Evolutionary conservation across 1,284 basidiomycete genomes (phyloP), one percentile per base, ranked within the genome.

Genomic region (Polyporus tsugae): DNA sequence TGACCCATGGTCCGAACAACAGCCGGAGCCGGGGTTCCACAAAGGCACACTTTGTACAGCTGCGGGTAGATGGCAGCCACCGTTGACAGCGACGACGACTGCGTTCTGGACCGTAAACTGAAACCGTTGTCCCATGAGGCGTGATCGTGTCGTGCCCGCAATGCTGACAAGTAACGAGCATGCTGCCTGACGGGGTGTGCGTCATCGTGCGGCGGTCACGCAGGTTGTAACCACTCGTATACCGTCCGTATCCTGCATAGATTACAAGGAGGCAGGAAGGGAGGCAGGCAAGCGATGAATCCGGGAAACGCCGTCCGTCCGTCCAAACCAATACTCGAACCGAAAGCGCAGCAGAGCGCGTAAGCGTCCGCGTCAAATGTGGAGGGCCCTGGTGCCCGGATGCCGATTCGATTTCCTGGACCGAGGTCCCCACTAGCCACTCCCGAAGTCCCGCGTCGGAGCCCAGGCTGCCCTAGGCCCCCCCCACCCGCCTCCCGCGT

Each of bases 241-340:
- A 38, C 58, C 39, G 58, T 60, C 38, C 57, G 57, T 59, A 59
- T 59, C 57, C 19, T 39, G 57, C 36, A 25, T 39, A 60, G 22
- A 60, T 41, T 60, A 60, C 58, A 60, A 41, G 38, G 36, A 25
- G 22, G 58, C 9, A 60, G 22, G 22, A n/a, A 60, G 58, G n/a
- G 35, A 59, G 33, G 44, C 9, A 25, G 38, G 13, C n/a, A 38
- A 33, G 29, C 7, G 35, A 38, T 17, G 35, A 39, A 60, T 39
- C 22, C 58, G 22, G 38, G 38, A n/a, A 29, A 39, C 29, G 52
- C 52, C 13, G 29, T 25, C 44, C 44, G n/a, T 46, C 44, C 44
- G 52, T 55, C 52, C 52, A 55, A 33, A 55, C 52, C 29, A 55
- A 55, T 49, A 49, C 22, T 33, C 52, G 52, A 55, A 22, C 52